These are phyloP conservation scores for Aspergillus unguis DNA, from an alignment of 2,329 filamentous ascomycete species.

Conservation along the genomic window DNA sequence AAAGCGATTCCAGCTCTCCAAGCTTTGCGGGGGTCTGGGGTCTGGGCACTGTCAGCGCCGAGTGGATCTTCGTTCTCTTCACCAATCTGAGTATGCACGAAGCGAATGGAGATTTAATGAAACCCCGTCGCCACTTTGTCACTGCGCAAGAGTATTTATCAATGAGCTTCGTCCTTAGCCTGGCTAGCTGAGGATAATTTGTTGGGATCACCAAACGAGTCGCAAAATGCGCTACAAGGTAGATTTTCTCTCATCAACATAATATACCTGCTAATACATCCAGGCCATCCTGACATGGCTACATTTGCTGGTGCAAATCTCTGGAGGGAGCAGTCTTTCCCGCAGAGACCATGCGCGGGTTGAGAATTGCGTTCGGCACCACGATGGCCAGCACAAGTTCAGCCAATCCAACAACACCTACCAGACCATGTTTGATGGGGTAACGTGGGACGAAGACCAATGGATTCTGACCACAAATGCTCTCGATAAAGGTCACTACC, in stretches of 20 bases:
- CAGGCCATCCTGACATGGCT: conserved; percentile 11
- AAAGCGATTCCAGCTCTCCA: not conserved
- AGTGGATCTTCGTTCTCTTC: conserved; percentile 13
- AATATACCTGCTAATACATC: not conserved
- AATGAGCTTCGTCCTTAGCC: not conserved
- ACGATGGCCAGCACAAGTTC: conserved; percentile 7
- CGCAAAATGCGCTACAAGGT: conserved; percentile 18
- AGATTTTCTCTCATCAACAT: not conserved
- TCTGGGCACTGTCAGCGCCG: conserved; percentile 9
- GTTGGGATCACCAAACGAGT: not conserved
- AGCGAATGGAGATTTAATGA: conserved; percentile 4
- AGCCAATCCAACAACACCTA: conserved; percentile 35
- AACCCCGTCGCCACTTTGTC: not conserved
- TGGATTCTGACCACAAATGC: conserved; percentile 55
- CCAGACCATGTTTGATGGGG: conserved; percentile 49
- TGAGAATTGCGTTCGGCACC: conserved; percentile 1
- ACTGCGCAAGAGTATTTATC: not conserved
- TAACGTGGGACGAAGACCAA: conserved; percentile 58
- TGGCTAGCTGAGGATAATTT: not conserved
- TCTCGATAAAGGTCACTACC: conserved; percentile 57
- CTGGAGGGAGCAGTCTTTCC: not conserved
- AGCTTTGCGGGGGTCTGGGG: conserved; percentile 1
- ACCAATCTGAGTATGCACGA: conserved; percentile 11
- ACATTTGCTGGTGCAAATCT: conserved; percentile 10
- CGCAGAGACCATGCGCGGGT: conserved; percentile 16